Conservation (phyloP, 2,329 filamentous ascomycete species). For the Cephalotrichum gorgonifer region DNA sequence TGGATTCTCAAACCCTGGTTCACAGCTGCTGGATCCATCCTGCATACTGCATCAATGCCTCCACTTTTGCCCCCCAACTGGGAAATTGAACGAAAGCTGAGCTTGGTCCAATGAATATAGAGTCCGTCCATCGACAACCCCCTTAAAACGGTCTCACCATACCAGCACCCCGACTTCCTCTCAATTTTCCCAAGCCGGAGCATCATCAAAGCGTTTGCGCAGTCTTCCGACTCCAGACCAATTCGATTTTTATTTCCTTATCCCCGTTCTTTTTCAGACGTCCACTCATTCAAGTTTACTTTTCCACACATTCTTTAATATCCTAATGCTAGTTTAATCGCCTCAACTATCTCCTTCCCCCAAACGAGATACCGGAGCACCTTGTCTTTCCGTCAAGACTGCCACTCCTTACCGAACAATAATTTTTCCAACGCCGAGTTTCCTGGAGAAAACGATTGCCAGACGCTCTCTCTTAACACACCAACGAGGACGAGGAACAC, state of each 20-base stretch:
- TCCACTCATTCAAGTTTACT: slow-evolving; percentile 43
- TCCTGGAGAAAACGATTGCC: slow-evolving; percentile 38
- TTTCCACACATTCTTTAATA: slow-evolving; percentile 12
- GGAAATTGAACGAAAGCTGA: slow-evolving; percentile 16
- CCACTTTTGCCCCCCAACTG: slow-evolving; percentile 1
- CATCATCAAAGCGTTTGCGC: background rate
- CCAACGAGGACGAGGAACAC: slow-evolving; percentile 1
- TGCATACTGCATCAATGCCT: slow-evolving; percentile 6
- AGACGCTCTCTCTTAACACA: slow-evolving; percentile 30
- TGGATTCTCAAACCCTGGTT: background rate
- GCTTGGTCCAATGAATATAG: slow-evolving; percentile 22
- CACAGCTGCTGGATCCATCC: slow-evolving; percentile 2
- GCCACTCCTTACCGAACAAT: slow-evolving; percentile 25
- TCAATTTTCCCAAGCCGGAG: background rate
- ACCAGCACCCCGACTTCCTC: background rate
- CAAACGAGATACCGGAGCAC: slow-evolving; percentile 5
- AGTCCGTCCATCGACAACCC: slow-evolving; percentile 31
- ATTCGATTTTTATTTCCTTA: slow-evolving; percentile 21
- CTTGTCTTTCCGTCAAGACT: slow-evolving; percentile 16
- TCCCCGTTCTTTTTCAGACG: slow-evolving; percentile 30
- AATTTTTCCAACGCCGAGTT: slow-evolving; percentile 30
- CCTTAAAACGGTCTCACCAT: slow-evolving; percentile 26
- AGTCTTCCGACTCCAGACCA: background rate
- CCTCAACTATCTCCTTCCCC: slow-evolving; percentile 7
- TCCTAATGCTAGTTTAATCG: slow-evolving; percentile 12